Evolutionary conservation across 306 rosid species (phyloP).

Genomic region (Trifolium pratense): DNA sequence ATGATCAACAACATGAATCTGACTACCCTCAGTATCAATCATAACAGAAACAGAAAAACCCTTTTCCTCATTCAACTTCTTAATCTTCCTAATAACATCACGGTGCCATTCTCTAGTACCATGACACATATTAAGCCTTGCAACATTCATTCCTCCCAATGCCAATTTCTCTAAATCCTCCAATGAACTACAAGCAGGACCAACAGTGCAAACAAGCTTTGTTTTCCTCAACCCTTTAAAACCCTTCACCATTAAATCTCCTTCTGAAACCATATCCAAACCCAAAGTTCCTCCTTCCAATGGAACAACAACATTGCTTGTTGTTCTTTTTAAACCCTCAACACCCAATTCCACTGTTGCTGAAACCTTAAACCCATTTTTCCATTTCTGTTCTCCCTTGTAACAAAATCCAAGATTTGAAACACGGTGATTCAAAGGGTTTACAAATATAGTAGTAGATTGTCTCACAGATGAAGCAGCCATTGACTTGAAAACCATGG

Average conservation of each 20-base stretch:
- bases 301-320: conserved; percentile 38
- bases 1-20: conserved; percentile 86
- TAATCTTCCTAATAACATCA: conserved; percentile 72
- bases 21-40: conserved; percentile 96
- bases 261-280: conserved; percentile 76
- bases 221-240: conserved; percentile 88
- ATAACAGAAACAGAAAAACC: conserved; percentile 77
- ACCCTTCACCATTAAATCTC: conserved; percentile 74
- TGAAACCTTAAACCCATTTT: conserved; percentile 44
- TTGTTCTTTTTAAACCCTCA: conserved; percentile 42
- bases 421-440: conserved; percentile 36
- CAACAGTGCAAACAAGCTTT: conserved; percentile 83
- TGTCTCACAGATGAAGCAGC: conserved; percentile 45
- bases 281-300: conserved; percentile 55
- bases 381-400: conserved; percentile 45
- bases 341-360: conserved; percentile 60
- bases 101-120: conserved; percentile 82
- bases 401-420: conserved; percentile 33
- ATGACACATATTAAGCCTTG: conserved; percentile 93
- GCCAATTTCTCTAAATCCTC: conserved; percentile 84
- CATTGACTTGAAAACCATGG: conserved; percentile 48
- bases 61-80: conserved; percentile 68
- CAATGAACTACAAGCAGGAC: conserved; percentile 71
- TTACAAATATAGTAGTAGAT: conserved; percentile 25
- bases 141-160: conserved; percentile 84